Conservation (phyloP, 768 basidiomycete species). For the Porphyrellus cyaneotinctus region DNA sequence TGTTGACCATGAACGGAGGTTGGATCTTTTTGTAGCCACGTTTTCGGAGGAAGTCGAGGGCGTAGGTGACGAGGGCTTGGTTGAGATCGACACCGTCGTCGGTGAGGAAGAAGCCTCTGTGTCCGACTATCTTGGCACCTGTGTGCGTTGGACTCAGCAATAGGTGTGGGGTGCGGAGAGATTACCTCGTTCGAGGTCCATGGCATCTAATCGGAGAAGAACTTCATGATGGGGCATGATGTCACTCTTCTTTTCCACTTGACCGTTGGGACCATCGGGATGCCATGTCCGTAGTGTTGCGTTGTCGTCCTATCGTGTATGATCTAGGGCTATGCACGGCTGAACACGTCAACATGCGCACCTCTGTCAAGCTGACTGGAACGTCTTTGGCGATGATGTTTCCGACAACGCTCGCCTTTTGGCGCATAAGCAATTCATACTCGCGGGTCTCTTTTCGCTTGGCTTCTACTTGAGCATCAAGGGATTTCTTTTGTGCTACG, state of each 20-base stretch:
- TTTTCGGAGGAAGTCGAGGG: slow-evolving; percentile 85
- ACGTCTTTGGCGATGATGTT: slow-evolving; percentile 89
- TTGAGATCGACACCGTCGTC: slow-evolving; percentile 97
- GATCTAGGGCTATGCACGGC: not conserved
- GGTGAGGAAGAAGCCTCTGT: slow-evolving; percentile 94
- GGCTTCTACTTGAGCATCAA: slow-evolving; percentile 76
- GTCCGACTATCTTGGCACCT: slow-evolving; percentile 92
- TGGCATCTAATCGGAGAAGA: slow-evolving; percentile 85
- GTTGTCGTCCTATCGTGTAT: slow-evolving; percentile 77
- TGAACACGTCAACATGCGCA: slow-evolving; percentile 24
- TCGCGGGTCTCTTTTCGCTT: slow-evolving; percentile 76
- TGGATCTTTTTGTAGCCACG: slow-evolving; percentile 90
- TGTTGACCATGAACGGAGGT: slow-evolving; percentile 98
- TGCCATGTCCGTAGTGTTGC: slow-evolving; percentile 77
- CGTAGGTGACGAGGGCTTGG: slow-evolving; percentile 92
- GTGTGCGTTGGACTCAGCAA: slow-evolving; percentile 6
- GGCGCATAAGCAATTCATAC: slow-evolving; percentile 72
- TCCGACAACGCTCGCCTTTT: slow-evolving; percentile 77
- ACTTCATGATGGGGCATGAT: slow-evolving; percentile 99
- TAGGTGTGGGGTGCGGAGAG: not conserved
- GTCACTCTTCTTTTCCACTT: slow-evolving; percentile 65
- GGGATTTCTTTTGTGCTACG: slow-evolving; percentile 74
- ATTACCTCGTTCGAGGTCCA: slow-evolving; percentile 91
- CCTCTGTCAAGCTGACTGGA: slow-evolving; percentile 86
- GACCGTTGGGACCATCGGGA: slow-evolving; percentile 68